A percentile compares a stretch with the other conserved stretches of the same genome.
Conservation (phyloP, 1,284 basidiomycete species). For the Malassezia globosa region DNA sequence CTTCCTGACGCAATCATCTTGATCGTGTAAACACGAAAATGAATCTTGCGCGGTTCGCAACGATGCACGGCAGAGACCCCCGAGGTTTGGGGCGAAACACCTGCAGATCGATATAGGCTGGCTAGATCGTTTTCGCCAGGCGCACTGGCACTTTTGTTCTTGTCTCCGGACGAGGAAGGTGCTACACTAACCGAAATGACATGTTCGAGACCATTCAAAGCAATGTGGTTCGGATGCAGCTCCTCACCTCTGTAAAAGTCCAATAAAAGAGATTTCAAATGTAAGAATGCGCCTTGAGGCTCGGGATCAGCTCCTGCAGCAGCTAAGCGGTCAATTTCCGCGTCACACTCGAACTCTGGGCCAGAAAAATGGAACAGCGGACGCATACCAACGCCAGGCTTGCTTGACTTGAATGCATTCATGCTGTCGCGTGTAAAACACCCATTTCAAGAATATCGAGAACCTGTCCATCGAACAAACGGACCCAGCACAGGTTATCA, state of each 20-base stretch:
- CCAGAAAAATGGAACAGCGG: conserved; percentile 90
- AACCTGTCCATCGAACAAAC: conserved; percentile 76
- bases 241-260: conserved; percentile 73
- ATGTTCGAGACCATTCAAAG: conserved; percentile 71
- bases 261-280: conserved; percentile 77
- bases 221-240: conserved; percentile 61
- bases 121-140: conserved; percentile 15
- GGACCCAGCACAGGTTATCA: conserved; percentile 69
- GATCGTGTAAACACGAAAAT: conserved; percentile 76
- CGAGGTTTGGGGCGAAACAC: conserved; percentile 25
- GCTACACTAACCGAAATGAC: conserved; percentile 56
- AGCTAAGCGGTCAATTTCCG: conserved; percentile 28
- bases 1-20: conserved; percentile 57
- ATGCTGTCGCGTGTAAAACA: conserved; percentile 70
- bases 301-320: conserved; percentile 22
- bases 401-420: conserved; percentile 70
- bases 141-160: neutral
- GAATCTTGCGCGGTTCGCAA: conserved; percentile 53
- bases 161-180: conserved; percentile 11
- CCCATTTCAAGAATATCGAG: conserved; percentile 93
- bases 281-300: conserved; percentile 32
- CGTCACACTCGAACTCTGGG: conserved; percentile 41
- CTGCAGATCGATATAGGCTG: conserved; percentile 33
- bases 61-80: conserved; percentile 54
- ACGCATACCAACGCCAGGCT: conserved; percentile 78